Evolutionary conservation across 805 yeast genomes (phyloP).

Genomic region (Cyberlindnera bimundalis): DNA sequence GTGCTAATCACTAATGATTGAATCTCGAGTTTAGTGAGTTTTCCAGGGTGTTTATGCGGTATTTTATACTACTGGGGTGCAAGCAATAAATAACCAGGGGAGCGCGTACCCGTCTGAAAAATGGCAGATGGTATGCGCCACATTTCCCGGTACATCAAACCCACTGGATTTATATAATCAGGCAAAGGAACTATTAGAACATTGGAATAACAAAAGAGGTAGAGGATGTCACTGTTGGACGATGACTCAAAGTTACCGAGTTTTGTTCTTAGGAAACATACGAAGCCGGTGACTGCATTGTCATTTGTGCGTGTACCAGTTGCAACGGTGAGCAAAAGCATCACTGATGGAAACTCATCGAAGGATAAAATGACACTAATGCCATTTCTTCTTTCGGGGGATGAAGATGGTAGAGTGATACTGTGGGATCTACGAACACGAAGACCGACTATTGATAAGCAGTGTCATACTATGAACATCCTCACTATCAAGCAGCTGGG

Average conservation of each 20-base stretch:
- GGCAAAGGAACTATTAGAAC: too few relatives aligned
- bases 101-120: background rate
- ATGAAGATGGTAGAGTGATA: constrained; percentile 13
- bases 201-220: too few relatives aligned
- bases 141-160: too few relatives aligned
- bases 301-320: constrained; percentile 15
- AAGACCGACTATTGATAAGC: constrained; percentile 56
- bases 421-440: constrained; percentile 53
- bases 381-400: constrained; percentile 18
- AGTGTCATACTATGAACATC: constrained; percentile 52
- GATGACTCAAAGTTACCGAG: constrained; percentile 14
- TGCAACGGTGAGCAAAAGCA: background rate
- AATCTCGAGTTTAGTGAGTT: too few relatives aligned
- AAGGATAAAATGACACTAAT: constrained; percentile 6
- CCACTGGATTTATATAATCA: too few relatives aligned
- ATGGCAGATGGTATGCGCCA: background rate
- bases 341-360: background rate
- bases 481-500: constrained; percentile 48
- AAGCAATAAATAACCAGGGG: too few relatives aligned
- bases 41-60: too few relatives aligned
- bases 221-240: constrained; percentile 6
- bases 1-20: too few relatives aligned
- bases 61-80: too few relatives aligned
- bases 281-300: constrained; percentile 15
- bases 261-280: constrained; percentile 21